Evolutionary conservation across 108 stramenopile species (phyloP).

Genomic region (Pseudonitzschia delicatissima): DNA sequence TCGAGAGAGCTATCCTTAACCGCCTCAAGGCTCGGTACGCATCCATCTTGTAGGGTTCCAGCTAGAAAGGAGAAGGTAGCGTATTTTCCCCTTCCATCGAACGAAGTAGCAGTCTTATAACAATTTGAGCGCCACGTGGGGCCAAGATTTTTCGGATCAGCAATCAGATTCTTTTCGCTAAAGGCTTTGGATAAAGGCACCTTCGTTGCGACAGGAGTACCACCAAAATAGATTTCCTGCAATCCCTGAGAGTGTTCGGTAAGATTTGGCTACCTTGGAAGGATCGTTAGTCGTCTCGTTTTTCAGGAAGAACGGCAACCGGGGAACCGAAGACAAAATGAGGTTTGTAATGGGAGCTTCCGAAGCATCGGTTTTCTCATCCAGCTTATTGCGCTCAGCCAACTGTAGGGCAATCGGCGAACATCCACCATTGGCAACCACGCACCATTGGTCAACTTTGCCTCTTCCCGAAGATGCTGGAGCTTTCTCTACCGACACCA

Average conservation of each 20-base stretch:
- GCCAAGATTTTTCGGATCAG: constrained; percentile 46
- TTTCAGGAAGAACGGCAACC: constrained; percentile 43
- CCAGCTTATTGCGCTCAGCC: constrained; percentile 11
- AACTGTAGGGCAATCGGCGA: constrained; percentile 56
- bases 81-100: constrained; percentile 37
- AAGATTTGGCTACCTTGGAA: constrained; percentile 42
- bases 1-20: constrained; percentile 15
- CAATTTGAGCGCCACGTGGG: constrained; percentile 48
- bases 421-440: constrained; percentile 67
- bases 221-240: constrained; percentile 58
- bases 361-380: not conserved
- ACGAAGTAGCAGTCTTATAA: constrained; percentile 21
- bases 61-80: constrained; percentile 67
- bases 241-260: constrained; percentile 41
- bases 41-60: constrained; percentile 58
- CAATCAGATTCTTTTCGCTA: constrained; percentile 52
- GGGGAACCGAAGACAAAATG: constrained; percentile 51
- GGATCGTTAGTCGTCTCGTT: constrained; percentile 23
- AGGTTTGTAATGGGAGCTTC: constrained; percentile 20
- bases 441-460: constrained; percentile 32
- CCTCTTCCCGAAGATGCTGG: not conserved
- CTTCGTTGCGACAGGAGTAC: constrained; percentile 47
- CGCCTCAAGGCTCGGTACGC: constrained; percentile 31
- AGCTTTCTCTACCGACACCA: constrained; percentile 37
- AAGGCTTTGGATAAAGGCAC: constrained; percentile 51